Percentiles rank a stretch among this genome's conserved stretches.
phyloP scores from a whole-genome alignment of 2,329 filamentous ascomycete species.

The Lizonia empirigonia region DNA sequence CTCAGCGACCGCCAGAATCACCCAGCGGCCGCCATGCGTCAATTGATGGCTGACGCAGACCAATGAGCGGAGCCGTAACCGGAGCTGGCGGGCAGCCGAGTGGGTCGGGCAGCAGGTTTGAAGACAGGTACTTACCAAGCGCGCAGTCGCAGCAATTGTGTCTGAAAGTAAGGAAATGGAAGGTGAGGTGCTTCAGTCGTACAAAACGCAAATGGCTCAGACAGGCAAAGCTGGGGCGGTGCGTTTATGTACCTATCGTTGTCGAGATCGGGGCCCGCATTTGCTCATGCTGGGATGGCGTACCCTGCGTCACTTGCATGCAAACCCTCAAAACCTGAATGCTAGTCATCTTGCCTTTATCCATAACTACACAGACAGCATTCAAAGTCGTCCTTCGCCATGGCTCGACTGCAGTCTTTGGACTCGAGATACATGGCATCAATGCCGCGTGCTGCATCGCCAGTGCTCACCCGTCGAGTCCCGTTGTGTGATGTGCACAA shows the following conservation, averaged over 20 bases:
- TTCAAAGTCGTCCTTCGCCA: background rate
- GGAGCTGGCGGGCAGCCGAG: conserved; percentile 14
- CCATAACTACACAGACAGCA: conserved; percentile 1
- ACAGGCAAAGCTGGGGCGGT: conserved; percentile 22
- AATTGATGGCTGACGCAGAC: conserved; percentile 15
- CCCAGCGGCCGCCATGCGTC: conserved; percentile 25
- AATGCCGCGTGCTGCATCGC: conserved; percentile 23
- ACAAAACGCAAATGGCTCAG: conserved; percentile 28
- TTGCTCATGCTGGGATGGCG: conserved; percentile 34
- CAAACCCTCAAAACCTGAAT: conserved; percentile 25
- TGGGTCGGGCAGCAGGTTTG: conserved; percentile 6
- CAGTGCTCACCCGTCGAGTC: background rate
- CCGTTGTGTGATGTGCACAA: conserved; percentile 5
- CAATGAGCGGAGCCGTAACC: conserved; percentile 28
- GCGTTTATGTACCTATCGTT: conserved; percentile 36
- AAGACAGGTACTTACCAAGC: conserved; percentile 9
- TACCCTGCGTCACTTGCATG: conserved; percentile 34
- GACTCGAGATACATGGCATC: conserved; percentile 9
- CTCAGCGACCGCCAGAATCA: conserved; percentile 23
- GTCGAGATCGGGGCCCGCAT: conserved; percentile 35
- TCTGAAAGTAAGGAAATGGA: conserved; percentile 1
- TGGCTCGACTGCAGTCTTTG: background rate
- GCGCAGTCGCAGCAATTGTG: background rate
- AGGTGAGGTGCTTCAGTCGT: background rate
- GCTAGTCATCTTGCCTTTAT: conserved; percentile 5